Evolutionary conservation across 805 yeast genomes (phyloP), one percentile per base, ranked within the genome.

Genomic region (Torulaspora franciscae): DNA sequence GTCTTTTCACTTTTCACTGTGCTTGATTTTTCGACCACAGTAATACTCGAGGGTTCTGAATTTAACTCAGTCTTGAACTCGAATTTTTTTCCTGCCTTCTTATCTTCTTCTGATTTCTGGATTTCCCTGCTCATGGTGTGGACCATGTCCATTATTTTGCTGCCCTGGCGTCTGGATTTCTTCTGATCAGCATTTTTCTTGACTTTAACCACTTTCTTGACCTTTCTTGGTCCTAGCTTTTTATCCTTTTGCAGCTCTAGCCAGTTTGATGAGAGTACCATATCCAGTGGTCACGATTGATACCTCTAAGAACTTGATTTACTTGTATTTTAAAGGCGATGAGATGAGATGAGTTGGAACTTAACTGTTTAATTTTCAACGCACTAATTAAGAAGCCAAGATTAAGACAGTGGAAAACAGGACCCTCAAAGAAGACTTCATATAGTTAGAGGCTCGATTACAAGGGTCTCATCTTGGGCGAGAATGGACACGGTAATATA

Each of bases 231-330:
- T 9, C 47, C 55, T 15, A 17, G 28, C 13, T 46, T 47, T 17
- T 50, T 43, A 8, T 51, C 37, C 32, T 42, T 54, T 47, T 55
- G 66, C 5, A 67, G 49, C 19, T 56, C 53, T 24, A 51, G 47
- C 71, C 71, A 67, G 43, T 66, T 67, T 4, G 68, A 63, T 6
- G 70, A 66, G 17, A 66, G 53, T 7, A 54, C 65, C 69, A 65
- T 65, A 6, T 24, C 19, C 19, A 36, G 14, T 11, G 8, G 23
- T 17, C n/a, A 24, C 14, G 4, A 13, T 11, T 11, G n/a, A 9
- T 13, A 8, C 14, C 28, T 36, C n/a, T 15, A 9, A 13, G 11
- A 17, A 3, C 19, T 8, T 3, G 15, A 9, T 25, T 6, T 15
- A 14, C 7, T 7, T 14, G 15, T 3, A 10, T 4, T 7, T 10